Percentiles rank a stretch among this genome's conserved stretches.
These are phyloP conservation scores for Coprinopsis sp. DNA, from an alignment of 768 basidiomycete genomes.

Conservation along the genomic window DNA sequence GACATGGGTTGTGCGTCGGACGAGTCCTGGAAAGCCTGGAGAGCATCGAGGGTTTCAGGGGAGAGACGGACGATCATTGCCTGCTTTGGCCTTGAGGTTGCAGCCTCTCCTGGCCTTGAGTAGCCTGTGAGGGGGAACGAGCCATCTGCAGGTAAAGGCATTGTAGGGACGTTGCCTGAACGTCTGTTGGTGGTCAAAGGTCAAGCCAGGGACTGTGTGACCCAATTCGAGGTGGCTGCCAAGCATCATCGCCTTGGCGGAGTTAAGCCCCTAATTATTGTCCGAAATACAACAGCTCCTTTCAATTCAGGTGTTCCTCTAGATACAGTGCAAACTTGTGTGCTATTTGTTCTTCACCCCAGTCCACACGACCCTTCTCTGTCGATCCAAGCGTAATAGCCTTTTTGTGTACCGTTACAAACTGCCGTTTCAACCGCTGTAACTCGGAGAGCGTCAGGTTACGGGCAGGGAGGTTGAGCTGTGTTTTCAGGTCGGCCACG, in stretches of 20 bases:
- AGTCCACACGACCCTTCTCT: conserved; percentile 72
- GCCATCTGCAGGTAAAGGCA: conserved; percentile 61
- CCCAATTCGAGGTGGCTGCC: conserved; percentile 3
- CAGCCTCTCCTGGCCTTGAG: conserved; percentile 49
- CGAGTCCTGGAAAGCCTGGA: conserved; percentile 50
- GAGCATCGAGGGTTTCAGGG: conserved; percentile 63
- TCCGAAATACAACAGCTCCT: neutral
- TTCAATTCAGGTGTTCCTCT: conserved; percentile 55
- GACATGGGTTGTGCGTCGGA: conserved; percentile 43
- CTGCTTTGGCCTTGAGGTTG: conserved; percentile 59
- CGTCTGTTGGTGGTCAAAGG: neutral
- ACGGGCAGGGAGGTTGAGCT: conserved; percentile 62
- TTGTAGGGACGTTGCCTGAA: conserved; percentile 23
- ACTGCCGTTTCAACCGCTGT: conserved; percentile 87
- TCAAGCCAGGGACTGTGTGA: neutral
- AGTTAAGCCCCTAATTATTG: neutral
- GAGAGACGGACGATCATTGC: conserved; percentile 78
- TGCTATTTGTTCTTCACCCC: conserved; percentile 69
- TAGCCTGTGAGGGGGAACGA: conserved; percentile 57
- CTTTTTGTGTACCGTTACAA: conserved; percentile 84
- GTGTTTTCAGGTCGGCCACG: conserved; percentile 38
- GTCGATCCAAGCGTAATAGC: conserved; percentile 80
- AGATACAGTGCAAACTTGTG: conserved; percentile 66
- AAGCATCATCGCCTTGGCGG: neutral
- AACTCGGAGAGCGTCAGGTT: conserved; percentile 80